A percentile compares a stretch with the other conserved stretches of the same genome.
Conservation (phyloP, 1,284 basidiomycete species). For the Gomphus sp. region DNA sequence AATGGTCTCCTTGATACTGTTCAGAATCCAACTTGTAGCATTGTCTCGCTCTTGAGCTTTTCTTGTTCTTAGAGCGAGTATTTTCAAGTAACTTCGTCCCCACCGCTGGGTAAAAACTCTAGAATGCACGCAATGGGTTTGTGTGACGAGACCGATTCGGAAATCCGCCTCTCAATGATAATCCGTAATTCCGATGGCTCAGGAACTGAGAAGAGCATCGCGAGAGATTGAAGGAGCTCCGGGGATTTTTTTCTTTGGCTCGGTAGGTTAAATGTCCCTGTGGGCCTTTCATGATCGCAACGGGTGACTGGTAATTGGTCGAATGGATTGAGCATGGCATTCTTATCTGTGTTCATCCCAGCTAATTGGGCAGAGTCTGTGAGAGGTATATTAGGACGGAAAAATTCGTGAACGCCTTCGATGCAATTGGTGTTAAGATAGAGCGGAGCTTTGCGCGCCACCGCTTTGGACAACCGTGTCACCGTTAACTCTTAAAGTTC, state of each 20-base stretch:
- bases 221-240: background rate
- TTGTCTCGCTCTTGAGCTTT: too few relatives aligned
- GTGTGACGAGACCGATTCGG: background rate
- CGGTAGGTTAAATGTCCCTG: background rate
- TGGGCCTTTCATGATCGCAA: background rate
- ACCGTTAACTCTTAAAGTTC: background rate
- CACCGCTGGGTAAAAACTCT: conserved; percentile 3
- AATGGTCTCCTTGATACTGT: too few relatives aligned
- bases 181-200: background rate
- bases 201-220: background rate
- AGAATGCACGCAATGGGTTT: background rate
- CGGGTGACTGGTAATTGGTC: background rate
- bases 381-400: background rate
- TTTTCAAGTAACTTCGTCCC: background rate
- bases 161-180: background rate
- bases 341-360: background rate
- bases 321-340: background rate
- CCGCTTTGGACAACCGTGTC: background rate
- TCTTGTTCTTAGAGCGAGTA: too few relatives aligned
- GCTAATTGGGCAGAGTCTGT: background rate
- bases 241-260: background rate
- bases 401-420: background rate
- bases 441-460: background rate
- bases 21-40: background rate
- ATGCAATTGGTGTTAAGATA: background rate